Percentiles rank a stretch among this genome's conserved stretches.
Conservation (phyloP, 768 basidiomycete genomes). For the Russula foetens region DNA sequence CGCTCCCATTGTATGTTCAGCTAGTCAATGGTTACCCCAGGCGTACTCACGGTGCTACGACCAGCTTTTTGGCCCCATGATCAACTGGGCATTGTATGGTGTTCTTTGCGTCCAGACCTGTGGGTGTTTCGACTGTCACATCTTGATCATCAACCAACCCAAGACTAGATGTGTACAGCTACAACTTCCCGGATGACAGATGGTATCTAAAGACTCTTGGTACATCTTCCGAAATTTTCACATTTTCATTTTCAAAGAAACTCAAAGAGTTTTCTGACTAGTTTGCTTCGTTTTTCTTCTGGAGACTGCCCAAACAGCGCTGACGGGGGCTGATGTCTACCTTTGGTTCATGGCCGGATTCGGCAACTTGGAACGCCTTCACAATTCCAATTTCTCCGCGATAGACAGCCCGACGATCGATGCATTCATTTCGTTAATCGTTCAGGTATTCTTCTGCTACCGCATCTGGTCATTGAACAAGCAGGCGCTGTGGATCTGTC, state of each 20-base stretch:
- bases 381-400: background rate
- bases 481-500: background rate
- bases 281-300: background rate
- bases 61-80: conserved; percentile 4
- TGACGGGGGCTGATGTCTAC: background rate
- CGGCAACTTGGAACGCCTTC: background rate
- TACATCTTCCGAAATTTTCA: background rate
- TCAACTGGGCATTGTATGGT: conserved; percentile 6
- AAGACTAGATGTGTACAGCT: conserved; percentile 1
- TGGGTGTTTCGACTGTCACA: background rate
- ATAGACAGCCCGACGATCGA: conserved; percentile 22
- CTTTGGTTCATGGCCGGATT: conserved; percentile 10
- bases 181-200: conserved; percentile 4
- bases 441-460: conserved; percentile 29
- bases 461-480: conserved; percentile 25
- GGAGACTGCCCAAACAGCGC: background rate
- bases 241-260: background rate
- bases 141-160: background rate
- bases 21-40: background rate
- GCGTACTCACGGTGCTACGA: background rate
- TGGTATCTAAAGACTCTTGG: background rate
- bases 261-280: background rate
- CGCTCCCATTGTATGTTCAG: conserved; percentile 1
- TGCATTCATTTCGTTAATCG: conserved; percentile 22
- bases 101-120: conserved; percentile 3